Percentiles rank a stretch among this genome's conserved stretches.
Evolutionary conservation across 768 basidiomycete genomes (phyloP).

Genomic region (Pholiota molesta): DNA sequence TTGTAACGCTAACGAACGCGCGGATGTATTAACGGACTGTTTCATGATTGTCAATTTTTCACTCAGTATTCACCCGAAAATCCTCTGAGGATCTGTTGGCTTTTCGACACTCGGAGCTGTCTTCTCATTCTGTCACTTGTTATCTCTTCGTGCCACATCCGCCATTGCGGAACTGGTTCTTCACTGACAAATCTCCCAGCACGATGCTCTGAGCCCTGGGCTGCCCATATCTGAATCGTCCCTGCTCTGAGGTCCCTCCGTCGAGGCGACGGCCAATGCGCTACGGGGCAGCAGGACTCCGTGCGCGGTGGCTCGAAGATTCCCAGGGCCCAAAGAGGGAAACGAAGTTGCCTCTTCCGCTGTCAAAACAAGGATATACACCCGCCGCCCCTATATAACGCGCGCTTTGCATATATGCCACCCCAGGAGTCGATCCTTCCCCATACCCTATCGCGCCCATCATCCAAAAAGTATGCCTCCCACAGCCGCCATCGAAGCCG

Average conservation of each 20-base stretch:
- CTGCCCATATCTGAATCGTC: too few relatives aligned
- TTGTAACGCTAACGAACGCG: not conserved
- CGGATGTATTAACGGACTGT: not conserved
- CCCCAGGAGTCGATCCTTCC: not conserved
- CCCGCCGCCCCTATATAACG: constrained; percentile 7
- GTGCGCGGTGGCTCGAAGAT: not conserved
- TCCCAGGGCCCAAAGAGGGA: constrained; percentile 10
- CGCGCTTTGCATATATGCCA: not conserved
- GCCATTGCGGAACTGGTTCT: too few relatives aligned
- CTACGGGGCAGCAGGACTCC: too few relatives aligned
- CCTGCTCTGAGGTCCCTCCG: too few relatives aligned
- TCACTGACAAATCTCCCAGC: too few relatives aligned
- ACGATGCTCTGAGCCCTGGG: too few relatives aligned
- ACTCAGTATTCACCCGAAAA: not conserved
- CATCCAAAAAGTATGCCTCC: not conserved
- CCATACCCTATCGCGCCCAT: not conserved
- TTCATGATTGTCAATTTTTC: too few relatives aligned
- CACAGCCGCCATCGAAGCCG: constrained; percentile 14
- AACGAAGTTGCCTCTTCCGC: constrained; percentile 20
- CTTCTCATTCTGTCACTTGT: too few relatives aligned
- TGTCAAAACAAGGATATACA: constrained; percentile 21
- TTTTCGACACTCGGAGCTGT: too few relatives aligned
- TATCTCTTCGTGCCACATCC: too few relatives aligned
- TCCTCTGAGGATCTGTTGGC: not conserved
- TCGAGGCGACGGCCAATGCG: too few relatives aligned